Percentiles rank a stretch among this genome's conserved stretches.
phyloP scores from a whole-genome alignment of 805 yeast genomes.

The Lachancea cidri region DNA sequence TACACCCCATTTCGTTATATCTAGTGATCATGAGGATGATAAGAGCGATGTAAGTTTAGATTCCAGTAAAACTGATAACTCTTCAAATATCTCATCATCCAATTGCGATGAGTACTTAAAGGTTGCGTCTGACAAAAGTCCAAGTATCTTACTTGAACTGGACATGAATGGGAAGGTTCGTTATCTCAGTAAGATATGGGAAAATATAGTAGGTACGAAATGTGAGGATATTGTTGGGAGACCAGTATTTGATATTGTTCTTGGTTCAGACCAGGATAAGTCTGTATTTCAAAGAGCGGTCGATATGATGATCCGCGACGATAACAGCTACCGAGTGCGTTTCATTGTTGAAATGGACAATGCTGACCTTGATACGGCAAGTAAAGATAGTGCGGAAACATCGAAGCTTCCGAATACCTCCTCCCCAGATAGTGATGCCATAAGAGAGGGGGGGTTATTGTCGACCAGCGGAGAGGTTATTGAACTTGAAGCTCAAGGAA shows the following conservation, averaged over 20 bases:
- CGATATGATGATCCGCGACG: constrained; percentile 64
- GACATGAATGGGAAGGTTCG: constrained; percentile 74
- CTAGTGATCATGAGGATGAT: background rate
- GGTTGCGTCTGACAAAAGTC: constrained; percentile 62
- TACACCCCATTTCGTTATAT: background rate
- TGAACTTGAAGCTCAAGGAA: constrained; percentile 92
- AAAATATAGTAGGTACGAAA: constrained; percentile 64
- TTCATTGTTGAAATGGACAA: constrained; percentile 41
- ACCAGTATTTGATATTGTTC: constrained; percentile 58
- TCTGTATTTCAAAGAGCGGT: constrained; percentile 66
- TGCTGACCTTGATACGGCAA: constrained; percentile 8
- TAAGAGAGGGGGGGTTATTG: background rate
- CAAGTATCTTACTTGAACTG: constrained; percentile 78
- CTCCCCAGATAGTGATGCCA: background rate
- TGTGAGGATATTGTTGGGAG: constrained; percentile 46
- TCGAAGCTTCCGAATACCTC: background rate
- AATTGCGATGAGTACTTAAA: constrained; percentile 45
- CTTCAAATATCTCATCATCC: constrained; percentile 9
- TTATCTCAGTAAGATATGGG: constrained; percentile 76
- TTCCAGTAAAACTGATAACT: constrained; percentile 1
- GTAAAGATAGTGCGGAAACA: constrained; percentile 9
- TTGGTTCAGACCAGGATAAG: constrained; percentile 61
- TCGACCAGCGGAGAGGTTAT: constrained; percentile 48
- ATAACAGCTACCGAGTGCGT: constrained; percentile 70
- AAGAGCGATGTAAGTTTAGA: constrained; percentile 3